Conservation (phyloP, 2,329 filamentous ascomycete species). For the Dendryphion nanum region DNA sequence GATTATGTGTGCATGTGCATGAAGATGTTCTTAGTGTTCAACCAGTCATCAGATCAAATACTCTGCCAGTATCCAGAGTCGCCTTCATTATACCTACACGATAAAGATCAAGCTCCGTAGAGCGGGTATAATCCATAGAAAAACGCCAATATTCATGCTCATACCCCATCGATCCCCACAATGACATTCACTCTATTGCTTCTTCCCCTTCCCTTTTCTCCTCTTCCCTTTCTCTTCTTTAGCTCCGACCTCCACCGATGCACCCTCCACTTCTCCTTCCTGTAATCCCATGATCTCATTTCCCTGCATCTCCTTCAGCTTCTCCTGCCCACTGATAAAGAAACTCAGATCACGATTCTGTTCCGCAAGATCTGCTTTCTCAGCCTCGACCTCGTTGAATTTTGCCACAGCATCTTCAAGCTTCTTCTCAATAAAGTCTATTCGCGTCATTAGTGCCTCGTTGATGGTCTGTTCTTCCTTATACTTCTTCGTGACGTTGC, state of each 20-base stretch:
- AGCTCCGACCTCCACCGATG: conserved; percentile 26
- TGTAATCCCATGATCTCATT: conserved; percentile 66
- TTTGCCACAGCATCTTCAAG: conserved; percentile 55
- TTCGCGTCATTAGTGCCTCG: conserved; percentile 77
- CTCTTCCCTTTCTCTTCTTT: conserved; percentile 16
- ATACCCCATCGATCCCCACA: too few relatives aligned
- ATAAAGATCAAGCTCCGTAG: too few relatives aligned
- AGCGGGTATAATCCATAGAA: too few relatives aligned
- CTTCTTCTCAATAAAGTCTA: conserved; percentile 65
- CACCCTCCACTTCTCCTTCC: conserved; percentile 62
- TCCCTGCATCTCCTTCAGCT: conserved; percentile 67
- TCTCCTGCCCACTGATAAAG: conserved; percentile 82
- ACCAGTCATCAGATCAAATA: too few relatives aligned
- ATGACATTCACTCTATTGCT: too few relatives aligned
- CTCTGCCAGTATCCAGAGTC: too few relatives aligned
- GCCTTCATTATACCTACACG: too few relatives aligned
- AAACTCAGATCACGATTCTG: conserved; percentile 85
- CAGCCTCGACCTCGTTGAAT: conserved; percentile 36
- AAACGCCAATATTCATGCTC: too few relatives aligned
- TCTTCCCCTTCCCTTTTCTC: conserved; percentile 29
- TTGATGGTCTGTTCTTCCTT: conserved; percentile 86
- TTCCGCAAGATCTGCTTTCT: conserved; percentile 75
- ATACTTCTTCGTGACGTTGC: conserved; percentile 70
- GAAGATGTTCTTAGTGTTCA: too few relatives aligned
- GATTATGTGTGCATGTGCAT: too few relatives aligned